Evolutionary conservation across 352 stramenopile species (phyloP), one percentile per base, ranked within the genome.

Genomic region (Pythium chondricola): DNA sequence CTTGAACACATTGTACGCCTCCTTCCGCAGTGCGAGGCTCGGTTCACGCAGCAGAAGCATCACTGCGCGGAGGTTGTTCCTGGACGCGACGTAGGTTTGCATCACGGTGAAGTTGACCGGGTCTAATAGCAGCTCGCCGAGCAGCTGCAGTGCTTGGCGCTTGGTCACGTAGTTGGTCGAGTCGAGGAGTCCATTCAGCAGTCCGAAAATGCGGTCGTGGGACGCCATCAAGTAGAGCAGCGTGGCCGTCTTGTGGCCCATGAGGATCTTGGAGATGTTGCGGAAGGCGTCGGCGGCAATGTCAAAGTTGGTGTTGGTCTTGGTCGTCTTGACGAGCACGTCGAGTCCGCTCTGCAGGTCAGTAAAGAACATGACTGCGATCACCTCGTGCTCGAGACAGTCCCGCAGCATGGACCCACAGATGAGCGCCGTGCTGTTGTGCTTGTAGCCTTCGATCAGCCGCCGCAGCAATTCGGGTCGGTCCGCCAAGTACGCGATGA

Each of bases 1-100:
- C 59, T 93, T 93, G 52, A 93, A 93, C 38, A 93, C 73, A 49
- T 93, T 73, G 52, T 88, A 93, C 14, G 82, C 79, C 46, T 93
- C 82, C 69, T 88, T 85, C 27, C 74, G 79, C 48, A 93, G 55
- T 2, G 74, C 75, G 42, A 88, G 66, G 52, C 82, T 93, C 0
- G 74, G 69, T 37, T 90, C 76, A 22, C 82, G 77, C 43, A 93
- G 54, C 36, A 91, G 40, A 40, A 84, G 37, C 80, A 93, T 89
- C 26, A 89, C 61, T 20, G 76, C 57, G 61, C 83, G 83, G 24
- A 93, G 62, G 48, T 93, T 85, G 45, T 65, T 65, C 39, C 73
- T 68, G 30, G 76, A 84, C 9, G 74, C 52, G 13, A 92, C 65
- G 63, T 92, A 92, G 9, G 66, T 57, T 70, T 88, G 75, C 80